phyloP scores from a whole-genome alignment of 176 grass and related monocot genomes.

The Coix lacrymajobi region DNA sequence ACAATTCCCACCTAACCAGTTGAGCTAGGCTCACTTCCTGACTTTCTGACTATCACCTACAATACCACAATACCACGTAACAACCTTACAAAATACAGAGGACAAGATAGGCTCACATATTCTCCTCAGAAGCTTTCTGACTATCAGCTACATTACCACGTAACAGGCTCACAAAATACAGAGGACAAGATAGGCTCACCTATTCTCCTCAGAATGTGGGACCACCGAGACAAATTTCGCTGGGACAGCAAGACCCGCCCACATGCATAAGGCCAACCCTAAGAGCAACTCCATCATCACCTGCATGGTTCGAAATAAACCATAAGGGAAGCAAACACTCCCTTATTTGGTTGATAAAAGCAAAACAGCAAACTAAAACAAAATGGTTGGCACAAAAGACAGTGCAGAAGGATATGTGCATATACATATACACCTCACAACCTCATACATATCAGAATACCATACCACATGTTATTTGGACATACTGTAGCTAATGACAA shows the following conservation, averaged over 20 bases:
- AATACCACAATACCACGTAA: background rate
- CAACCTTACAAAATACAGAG: background rate
- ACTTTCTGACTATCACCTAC: background rate
- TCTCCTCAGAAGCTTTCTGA: conserved; percentile 51
- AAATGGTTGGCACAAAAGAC: background rate
- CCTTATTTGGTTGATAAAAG: background rate
- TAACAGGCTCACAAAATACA: background rate
- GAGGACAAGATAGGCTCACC: conserved; percentile 18
- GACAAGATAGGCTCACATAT: conserved; percentile 42
- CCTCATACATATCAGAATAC: background rate
- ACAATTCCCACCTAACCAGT: background rate
- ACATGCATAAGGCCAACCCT: conserved; percentile 74
- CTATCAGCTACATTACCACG: background rate
- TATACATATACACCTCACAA: background rate
- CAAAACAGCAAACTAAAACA: background rate
- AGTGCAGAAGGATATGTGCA: background rate
- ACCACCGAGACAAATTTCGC: conserved; percentile 66
- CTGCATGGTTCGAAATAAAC: conserved; percentile 22
- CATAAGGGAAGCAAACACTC: conserved; percentile 2
- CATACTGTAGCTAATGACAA: background rate
- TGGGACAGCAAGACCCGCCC: conserved; percentile 72
- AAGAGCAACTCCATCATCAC: conserved; percentile 75
- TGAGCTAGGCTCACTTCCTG: background rate
- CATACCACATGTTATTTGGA: background rate
- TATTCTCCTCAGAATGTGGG: conserved; percentile 92